These are phyloP conservation scores for Scalesia atractyloides DNA, from an alignment of 129 eudicot genomes.

Conservation along the genomic window DNA sequence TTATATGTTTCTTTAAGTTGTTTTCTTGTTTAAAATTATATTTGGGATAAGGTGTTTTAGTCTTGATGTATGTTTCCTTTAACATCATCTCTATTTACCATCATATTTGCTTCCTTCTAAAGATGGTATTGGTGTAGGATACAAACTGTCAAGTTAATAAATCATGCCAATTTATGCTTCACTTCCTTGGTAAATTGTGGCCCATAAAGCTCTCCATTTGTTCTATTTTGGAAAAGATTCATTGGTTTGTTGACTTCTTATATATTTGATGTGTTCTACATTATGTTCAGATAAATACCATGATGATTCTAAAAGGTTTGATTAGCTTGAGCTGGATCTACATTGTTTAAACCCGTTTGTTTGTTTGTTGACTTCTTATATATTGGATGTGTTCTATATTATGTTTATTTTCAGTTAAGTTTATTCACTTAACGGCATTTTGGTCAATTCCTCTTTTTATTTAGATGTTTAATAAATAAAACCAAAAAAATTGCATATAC, in stretches of 20 bases:
- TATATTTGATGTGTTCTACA: no score
- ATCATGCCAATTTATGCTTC: conserved; percentile 8
- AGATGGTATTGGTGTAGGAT: conserved; percentile 21
- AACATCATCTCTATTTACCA: conserved; percentile 19
- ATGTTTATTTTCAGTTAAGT: no score
- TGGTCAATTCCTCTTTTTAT: no score
- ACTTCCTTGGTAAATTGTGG: background rate
- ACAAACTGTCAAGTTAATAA: background rate
- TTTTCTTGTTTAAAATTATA: conserved; percentile 6
- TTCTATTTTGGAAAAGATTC: background rate
- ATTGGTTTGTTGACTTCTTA: background rate
- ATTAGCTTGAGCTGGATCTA: no score
- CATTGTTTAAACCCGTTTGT: no score
- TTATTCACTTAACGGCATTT: no score
- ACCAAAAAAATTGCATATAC: no score
- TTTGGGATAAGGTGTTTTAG: conserved; percentile 15
- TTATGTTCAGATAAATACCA: no score
- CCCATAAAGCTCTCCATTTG: background rate
- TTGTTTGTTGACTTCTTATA: no score
- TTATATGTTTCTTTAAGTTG: background rate
- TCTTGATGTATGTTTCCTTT: conserved; percentile 14
- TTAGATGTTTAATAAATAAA: no score
- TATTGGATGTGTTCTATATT: no score
- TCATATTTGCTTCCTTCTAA: background rate
- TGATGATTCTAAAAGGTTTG: no score